Percentiles rank a stretch among this genome's conserved stretches.
Conservation (phyloP, 371 early-diverging fungal species). For the Dichotomocladium elegans region DNA sequence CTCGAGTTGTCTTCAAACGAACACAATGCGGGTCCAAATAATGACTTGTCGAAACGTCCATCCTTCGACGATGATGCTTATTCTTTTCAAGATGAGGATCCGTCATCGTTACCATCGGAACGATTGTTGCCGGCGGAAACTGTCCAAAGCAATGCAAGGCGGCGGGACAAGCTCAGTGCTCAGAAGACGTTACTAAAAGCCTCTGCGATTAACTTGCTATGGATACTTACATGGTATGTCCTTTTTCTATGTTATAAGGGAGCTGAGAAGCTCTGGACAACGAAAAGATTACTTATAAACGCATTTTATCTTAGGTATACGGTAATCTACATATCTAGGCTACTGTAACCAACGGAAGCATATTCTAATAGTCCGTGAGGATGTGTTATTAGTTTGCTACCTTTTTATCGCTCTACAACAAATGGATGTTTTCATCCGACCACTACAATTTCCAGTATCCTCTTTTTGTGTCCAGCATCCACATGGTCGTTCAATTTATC, state of each 20-base stretch:
- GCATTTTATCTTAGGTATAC: background rate
- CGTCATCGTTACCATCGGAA: conserved; percentile 18
- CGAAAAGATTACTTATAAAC: conserved; percentile 24
- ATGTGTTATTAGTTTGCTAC: conserved; percentile 51
- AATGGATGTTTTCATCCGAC: conserved; percentile 78
- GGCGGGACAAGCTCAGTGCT: background rate
- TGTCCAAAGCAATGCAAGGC: too few relatives aligned
- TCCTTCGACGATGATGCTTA: conserved; percentile 5
- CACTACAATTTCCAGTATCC: conserved; percentile 79
- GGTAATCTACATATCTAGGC: too few relatives aligned
- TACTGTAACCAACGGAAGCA: background rate
- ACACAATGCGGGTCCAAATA: too few relatives aligned
- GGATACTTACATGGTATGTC: conserved; percentile 44
- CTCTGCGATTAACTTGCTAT: conserved; percentile 35
- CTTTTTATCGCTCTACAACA: conserved; percentile 80
- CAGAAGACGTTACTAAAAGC: conserved; percentile 23
- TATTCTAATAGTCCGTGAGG: background rate
- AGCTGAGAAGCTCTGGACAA: conserved; percentile 6
- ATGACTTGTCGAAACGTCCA: too few relatives aligned
- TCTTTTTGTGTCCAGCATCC: conserved; percentile 72
- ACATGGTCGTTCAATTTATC: conserved; percentile 69
- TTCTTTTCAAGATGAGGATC: conserved; percentile 16
- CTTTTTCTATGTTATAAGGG: background rate
- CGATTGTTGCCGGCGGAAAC: conserved; percentile 3
- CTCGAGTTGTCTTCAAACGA: too few relatives aligned